Evolutionary conservation across 2,329 filamentous ascomycete genomes (phyloP).

Genomic region (Samsoniella hepiali): DNA sequence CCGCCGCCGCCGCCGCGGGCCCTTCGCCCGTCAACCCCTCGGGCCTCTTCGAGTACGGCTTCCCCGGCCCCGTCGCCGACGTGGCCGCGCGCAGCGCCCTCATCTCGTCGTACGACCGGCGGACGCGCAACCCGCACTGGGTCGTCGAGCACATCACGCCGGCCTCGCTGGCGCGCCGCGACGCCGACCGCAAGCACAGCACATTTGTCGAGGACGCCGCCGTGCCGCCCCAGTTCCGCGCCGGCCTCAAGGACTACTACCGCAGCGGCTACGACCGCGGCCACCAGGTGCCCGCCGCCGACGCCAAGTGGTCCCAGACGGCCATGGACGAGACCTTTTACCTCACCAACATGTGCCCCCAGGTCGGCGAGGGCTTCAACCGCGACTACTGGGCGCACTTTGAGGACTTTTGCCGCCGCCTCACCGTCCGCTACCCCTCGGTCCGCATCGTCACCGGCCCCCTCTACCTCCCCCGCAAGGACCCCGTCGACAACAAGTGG

Average conservation of each 20-base stretch:
- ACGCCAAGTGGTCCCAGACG: conserved; percentile 90
- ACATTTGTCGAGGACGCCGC: conserved; percentile 75
- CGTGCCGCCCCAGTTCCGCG: conserved; percentile 84
- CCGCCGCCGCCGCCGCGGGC: conserved; percentile 29
- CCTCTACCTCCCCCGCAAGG: conserved; percentile 83
- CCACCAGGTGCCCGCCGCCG: conserved; percentile 94
- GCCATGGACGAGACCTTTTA: conserved; percentile 96
- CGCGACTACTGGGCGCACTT: conserved; percentile 99
- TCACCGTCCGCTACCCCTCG: conserved; percentile 76
- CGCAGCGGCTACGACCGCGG: conserved; percentile 92
- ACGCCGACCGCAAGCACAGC: conserved; percentile 81
- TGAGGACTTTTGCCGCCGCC: conserved; percentile 88
- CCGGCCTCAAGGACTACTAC: conserved; percentile 88
- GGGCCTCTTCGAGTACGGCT: conserved; percentile 81
- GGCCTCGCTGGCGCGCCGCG: conserved; percentile 68
- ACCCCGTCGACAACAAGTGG: conserved; percentile 86
- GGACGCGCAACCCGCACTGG: conserved; percentile 89
- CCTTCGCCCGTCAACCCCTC: conserved; percentile 64
- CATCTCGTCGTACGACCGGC: conserved; percentile 85
- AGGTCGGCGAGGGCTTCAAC: conserved; percentile 98
- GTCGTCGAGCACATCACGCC: conserved; percentile 95
- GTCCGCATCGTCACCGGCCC: conserved; percentile 93
- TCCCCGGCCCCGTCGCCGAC: conserved; percentile 86
- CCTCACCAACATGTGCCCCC: conserved; percentile 95
- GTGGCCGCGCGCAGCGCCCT: conserved; percentile 73